Conservation (phyloP, 768 basidiomycete species). For the Chiua virens region DNA sequence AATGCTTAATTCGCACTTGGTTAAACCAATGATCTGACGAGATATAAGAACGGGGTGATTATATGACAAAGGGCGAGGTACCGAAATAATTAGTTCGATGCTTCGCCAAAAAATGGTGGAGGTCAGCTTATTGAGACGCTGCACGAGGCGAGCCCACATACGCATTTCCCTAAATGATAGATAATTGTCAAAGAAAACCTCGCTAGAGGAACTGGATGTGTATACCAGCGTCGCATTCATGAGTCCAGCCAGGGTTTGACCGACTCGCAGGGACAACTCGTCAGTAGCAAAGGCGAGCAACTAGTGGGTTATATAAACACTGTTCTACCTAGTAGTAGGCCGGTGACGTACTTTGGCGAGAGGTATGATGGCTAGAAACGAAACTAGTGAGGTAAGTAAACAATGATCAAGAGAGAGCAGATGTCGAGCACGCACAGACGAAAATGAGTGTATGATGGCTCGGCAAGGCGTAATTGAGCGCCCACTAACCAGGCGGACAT, state of each 20-base stretch:
- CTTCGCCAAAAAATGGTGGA: constrained; percentile 20
- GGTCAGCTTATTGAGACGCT: background rate
- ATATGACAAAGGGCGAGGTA: constrained; percentile 24
- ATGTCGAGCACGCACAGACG: constrained; percentile 50
- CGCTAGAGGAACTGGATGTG: background rate
- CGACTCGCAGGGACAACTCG: constrained; percentile 77
- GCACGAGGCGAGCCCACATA: constrained; percentile 9
- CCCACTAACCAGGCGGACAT: constrained; percentile 53
- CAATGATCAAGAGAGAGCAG: background rate
- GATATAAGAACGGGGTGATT: background rate
- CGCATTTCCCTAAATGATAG: constrained; percentile 29
- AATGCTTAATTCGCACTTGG: constrained; percentile 75
- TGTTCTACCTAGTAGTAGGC: background rate
- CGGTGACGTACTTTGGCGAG: constrained; percentile 61
- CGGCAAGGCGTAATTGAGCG: constrained; percentile 58
- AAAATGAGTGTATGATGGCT: constrained; percentile 62
- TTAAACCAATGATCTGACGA: constrained; percentile 71
- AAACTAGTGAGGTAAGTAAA: constrained; percentile 42
- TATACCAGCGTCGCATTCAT: constrained; percentile 81
- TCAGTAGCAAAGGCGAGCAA: constrained; percentile 84
- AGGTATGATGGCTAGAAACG: constrained; percentile 82
- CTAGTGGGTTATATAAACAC: constrained; percentile 34
- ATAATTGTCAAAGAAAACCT: background rate
- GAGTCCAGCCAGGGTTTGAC: constrained; percentile 80
- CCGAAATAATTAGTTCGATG: constrained; percentile 69